These are phyloP conservation scores for Hordeum pubiflorum DNA, from an alignment of 202 grass and related monocot genomes.

Conservation along the genomic window DNA sequence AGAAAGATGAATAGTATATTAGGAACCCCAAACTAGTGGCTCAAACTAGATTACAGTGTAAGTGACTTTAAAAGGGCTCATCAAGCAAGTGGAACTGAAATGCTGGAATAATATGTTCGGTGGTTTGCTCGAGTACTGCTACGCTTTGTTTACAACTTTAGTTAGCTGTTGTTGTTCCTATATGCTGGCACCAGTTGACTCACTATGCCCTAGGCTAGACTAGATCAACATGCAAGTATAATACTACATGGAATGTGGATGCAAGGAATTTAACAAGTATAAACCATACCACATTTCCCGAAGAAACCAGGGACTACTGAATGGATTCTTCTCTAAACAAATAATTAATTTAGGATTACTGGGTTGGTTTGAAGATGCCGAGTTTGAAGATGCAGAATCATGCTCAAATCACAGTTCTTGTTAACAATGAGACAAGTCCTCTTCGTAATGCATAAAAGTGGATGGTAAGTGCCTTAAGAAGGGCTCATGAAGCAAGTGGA, in stretches of 20 bases:
- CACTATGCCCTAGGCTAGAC: background rate
- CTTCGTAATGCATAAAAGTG: background rate
- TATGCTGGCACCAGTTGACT: background rate
- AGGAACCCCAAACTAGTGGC: background rate
- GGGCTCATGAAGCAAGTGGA: background rate
- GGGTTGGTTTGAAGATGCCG: background rate
- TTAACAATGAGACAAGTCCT: background rate
- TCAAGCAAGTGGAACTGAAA: background rate
- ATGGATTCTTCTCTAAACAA: background rate
- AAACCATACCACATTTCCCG: background rate
- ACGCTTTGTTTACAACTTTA: background rate
- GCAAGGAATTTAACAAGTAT: background rate
- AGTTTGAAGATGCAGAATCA: background rate
- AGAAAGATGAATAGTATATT: slow-evolving; percentile 21
- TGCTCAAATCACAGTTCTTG: background rate
- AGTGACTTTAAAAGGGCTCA: background rate
- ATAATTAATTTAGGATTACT: background rate
- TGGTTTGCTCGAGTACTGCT: background rate
- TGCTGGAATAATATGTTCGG: background rate
- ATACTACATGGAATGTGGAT: background rate
- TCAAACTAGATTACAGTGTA: slow-evolving; percentile 11
- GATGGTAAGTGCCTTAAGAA: background rate
- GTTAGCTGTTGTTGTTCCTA: background rate
- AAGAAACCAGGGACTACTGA: background rate
- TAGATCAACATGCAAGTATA: background rate